phyloP scores from a whole-genome alignment of 768 basidiomycete species.

The Cubamyces sp. region DNA sequence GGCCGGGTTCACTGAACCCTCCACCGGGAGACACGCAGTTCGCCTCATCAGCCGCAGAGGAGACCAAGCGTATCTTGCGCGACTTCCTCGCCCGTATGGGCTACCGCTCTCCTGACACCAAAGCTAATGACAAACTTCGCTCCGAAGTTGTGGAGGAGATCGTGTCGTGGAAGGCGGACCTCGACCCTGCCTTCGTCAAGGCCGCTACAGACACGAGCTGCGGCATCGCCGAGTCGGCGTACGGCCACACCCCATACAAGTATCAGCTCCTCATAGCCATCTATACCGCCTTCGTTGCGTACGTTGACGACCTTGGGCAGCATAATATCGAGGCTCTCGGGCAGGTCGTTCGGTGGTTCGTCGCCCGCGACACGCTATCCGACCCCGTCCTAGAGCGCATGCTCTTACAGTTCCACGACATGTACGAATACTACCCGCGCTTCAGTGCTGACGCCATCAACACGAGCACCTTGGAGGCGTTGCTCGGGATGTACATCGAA shows the following conservation, averaged over 20 bases:
- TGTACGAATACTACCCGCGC: conserved; percentile 1
- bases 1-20: not conserved
- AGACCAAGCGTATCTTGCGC: not conserved
- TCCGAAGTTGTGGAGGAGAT: not conserved
- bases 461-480: conserved; percentile 40
- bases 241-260: conserved; percentile 11
- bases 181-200: not conserved
- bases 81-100: conserved; percentile 1
- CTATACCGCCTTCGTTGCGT: conserved; percentile 42
- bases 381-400: not conserved
- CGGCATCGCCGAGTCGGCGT: conserved; percentile 13
- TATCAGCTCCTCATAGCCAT: conserved; percentile 42
- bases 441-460: conserved; percentile 19
- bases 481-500: conserved; percentile 41
- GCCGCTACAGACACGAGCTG: conserved; percentile 11
- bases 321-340: conserved; percentile 33
- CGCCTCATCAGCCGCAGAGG: not conserved
- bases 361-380: conserved; percentile 19
- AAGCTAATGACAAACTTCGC: not conserved
- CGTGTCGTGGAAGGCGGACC: not conserved
- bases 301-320: conserved; percentile 40
- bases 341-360: conserved; percentile 41
- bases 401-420: not conserved
- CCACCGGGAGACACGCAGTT: not conserved
- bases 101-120: not conserved